phyloP scores from a whole-genome alignment of 2,329 filamentous ascomycete genomes.

The Trichoderma citrinoviride region DNA sequence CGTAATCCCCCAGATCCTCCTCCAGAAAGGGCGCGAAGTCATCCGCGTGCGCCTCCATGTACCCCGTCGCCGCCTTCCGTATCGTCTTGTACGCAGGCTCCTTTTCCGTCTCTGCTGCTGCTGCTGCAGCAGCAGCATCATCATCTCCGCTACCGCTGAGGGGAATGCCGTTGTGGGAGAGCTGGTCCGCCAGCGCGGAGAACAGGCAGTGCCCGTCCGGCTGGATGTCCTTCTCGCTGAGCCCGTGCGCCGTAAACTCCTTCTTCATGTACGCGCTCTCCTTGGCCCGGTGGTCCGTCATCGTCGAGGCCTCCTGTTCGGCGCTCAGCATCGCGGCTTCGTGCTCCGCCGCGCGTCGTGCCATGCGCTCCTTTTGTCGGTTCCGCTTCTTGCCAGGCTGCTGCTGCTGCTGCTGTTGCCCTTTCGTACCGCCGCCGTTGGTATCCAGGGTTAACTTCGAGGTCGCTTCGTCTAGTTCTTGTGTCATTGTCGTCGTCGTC shows the following conservation, averaged over 20 bases:
- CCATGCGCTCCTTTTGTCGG: conserved; percentile 85
- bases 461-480: conserved; percentile 23
- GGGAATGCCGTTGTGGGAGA: conserved; percentile 53
- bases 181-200: conserved; percentile 83
- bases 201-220: conserved; percentile 97
- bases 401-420: conserved; percentile 16
- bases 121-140: too few relatives aligned
- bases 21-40: conserved; percentile 88
- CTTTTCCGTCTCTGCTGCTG: too few relatives aligned
- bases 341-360: conserved; percentile 81
- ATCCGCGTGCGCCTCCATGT: conserved; percentile 69
- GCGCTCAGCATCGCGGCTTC: conserved; percentile 67
- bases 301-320: conserved; percentile 68
- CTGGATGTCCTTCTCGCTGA: conserved; percentile 74
- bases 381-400: conserved; percentile 68
- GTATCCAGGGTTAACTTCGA: conserved; percentile 28
- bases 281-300: conserved; percentile 68
- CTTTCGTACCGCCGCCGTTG: conserved; percentile 18
- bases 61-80: conserved; percentile 69
- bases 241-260: conserved; percentile 59
- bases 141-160: conserved; percentile 32
- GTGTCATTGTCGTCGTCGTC: not conserved
- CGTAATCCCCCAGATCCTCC: conserved; percentile 71
- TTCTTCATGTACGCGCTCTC: conserved; percentile 70
- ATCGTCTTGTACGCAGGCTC: conserved; percentile 61